Percentiles rank a stretch among this genome's conserved stretches.
phyloP scores from a whole-genome alignment of 139 green algal genomes.

The Dunaliella primolecta region DNA sequence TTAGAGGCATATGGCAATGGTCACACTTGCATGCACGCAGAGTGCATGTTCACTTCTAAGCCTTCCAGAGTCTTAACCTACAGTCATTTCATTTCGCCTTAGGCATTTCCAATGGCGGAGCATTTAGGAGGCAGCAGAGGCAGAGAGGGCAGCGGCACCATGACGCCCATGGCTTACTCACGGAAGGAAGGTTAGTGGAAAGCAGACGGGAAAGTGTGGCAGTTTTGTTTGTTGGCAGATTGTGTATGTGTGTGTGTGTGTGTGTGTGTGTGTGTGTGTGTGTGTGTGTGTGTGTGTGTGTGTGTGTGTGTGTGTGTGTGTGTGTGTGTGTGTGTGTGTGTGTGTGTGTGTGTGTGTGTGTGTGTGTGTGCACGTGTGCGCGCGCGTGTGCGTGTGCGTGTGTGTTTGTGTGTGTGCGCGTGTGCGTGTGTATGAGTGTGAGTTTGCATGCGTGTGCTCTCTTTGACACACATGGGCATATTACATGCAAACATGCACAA shows the following conservation, averaged over 20 bases:
- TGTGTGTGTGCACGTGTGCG: too few species aligned
- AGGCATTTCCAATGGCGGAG: too few species aligned
- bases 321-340: background rate
- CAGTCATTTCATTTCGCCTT: too few species aligned
- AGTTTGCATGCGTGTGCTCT: background rate
- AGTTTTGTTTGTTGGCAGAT: background rate
- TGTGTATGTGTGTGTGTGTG: background rate
- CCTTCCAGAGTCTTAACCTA: too few species aligned
- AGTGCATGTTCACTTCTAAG: too few species aligned
- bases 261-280: background rate
- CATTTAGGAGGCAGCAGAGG: conserved; percentile 11
- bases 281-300: background rate
- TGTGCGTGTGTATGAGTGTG: background rate
- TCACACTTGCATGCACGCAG: too few species aligned
- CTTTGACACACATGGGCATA: too few species aligned
- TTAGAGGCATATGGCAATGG: too few species aligned
- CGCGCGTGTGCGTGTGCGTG: background rate
- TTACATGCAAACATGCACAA: background rate
- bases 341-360: background rate
- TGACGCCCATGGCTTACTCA: background rate
- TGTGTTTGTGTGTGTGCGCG: background rate
- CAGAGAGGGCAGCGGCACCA: background rate
- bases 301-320: background rate
- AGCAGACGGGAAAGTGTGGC: background rate
- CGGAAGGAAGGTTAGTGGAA: background rate